Percentiles rank a stretch among this genome's conserved stretches.
Evolutionary conservation across 169 alveolate genomes (phyloP).

Genomic region (Babesia divergens): DNA sequence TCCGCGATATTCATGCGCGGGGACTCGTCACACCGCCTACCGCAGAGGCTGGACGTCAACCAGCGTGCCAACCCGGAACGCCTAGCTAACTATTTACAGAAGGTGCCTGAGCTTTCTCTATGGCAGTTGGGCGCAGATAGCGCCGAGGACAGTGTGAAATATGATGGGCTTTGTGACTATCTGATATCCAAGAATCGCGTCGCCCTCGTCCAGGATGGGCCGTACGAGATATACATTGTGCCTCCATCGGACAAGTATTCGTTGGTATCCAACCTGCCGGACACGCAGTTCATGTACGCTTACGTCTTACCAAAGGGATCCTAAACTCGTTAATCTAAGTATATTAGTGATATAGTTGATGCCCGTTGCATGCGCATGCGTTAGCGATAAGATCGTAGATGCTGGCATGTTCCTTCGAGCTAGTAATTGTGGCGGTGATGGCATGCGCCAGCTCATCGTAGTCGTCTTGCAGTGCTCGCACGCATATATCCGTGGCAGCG

Average conservation of each 20-base stretch:
- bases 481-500: background rate
- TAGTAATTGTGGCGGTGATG: background rate
- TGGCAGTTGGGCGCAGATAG: conserved; percentile 76
- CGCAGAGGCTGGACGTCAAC: conserved; percentile 61
- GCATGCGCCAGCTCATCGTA: background rate
- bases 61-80: conserved; percentile 70
- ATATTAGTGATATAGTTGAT: background rate
- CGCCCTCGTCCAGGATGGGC: conserved; percentile 68
- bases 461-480: conserved; percentile 9
- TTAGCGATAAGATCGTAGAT: conserved; percentile 7
- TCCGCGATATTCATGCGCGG: conserved; percentile 65
- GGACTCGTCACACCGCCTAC: conserved; percentile 47
- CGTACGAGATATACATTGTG: conserved; percentile 68
- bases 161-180: conserved; percentile 72
- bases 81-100: conserved; percentile 39
- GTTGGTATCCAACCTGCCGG: conserved; percentile 63
- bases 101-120: conserved; percentile 56
- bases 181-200: conserved; percentile 66
- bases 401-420: background rate
- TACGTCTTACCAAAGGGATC: conserved; percentile 55
- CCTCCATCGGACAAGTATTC: conserved; percentile 66
- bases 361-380: conserved; percentile 3
- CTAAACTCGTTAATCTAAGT: background rate
- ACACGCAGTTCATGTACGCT: conserved; percentile 73
- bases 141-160: conserved; percentile 62